These are phyloP conservation scores for Lasiodiplodia sp. DNA, from an alignment of 2,329 filamentous ascomycete species.

Conservation along the genomic window DNA sequence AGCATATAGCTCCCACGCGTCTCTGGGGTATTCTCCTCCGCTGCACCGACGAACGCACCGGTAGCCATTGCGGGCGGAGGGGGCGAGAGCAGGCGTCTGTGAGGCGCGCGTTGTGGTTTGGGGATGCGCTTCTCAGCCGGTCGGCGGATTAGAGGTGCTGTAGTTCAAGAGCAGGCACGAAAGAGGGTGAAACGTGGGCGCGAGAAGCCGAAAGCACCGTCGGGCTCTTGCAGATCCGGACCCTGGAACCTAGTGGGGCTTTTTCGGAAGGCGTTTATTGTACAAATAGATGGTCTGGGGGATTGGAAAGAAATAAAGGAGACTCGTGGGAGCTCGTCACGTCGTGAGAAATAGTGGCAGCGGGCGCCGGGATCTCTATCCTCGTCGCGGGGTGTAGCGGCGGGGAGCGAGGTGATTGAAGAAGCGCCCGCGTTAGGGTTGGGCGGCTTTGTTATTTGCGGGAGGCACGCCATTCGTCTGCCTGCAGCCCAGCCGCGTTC, in stretches of 20 bases:
- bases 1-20: constrained; percentile 2
- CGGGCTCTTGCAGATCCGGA: constrained; percentile 24
- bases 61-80: constrained; percentile 17
- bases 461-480: constrained; percentile 8
- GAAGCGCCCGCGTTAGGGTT: constrained; percentile 14
- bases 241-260: constrained; percentile 22
- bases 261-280: background rate
- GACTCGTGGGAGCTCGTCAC: constrained; percentile 24
- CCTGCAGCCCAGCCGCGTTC: background rate
- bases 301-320: background rate
- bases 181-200: constrained; percentile 24
- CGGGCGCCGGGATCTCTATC: background rate
- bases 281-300: background rate
- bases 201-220: constrained; percentile 26
- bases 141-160: constrained; percentile 4
- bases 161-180: constrained; percentile 4
- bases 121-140: background rate
- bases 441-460: constrained; percentile 22
- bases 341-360: constrained; percentile 18
- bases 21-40: background rate
- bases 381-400: background rate
- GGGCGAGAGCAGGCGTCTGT: background rate
- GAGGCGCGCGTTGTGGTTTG: background rate
- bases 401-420: background rate
- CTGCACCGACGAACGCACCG: constrained; percentile 15